Conservation (phyloP, 1,284 basidiomycete species). For the Ceratobasidium papillatum region DNA sequence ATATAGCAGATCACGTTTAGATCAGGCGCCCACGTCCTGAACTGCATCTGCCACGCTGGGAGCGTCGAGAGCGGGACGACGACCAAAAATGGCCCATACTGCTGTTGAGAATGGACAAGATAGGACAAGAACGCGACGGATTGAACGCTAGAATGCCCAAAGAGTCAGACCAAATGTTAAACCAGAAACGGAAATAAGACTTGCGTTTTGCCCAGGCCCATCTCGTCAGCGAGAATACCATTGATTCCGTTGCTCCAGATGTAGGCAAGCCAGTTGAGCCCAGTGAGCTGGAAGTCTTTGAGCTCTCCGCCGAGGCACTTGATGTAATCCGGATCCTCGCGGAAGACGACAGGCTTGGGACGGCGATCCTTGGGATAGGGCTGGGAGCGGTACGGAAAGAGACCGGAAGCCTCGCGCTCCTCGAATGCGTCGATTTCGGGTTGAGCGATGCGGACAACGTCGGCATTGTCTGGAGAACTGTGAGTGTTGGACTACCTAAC, state of each 20-base stretch:
- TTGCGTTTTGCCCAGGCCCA: slow-evolving; percentile 95
- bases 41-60: slow-evolving; percentile 97
- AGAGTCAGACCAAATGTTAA: slow-evolving; percentile 20
- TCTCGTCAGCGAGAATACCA: slow-evolving; percentile 98
- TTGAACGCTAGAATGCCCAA: slow-evolving; percentile 73
- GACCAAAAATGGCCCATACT: slow-evolving; percentile 97
- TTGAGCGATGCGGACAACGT: slow-evolving; percentile 78
- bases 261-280: slow-evolving; percentile 98
- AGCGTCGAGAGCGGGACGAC: slow-evolving; percentile 98
- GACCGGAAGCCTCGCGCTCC: slow-evolving; percentile 76
- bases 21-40: slow-evolving; percentile 94
- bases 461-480: slow-evolving; percentile 58
- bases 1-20: slow-evolving; percentile 98
- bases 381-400: slow-evolving; percentile 87
- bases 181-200: slow-evolving; percentile 21
- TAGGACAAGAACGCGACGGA: slow-evolving; percentile 96
- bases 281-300: slow-evolving; percentile 98
- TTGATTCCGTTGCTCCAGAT: slow-evolving; percentile 95
- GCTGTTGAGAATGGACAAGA: slow-evolving; percentile 91
- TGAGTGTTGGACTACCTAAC: slow-evolving; percentile 6
- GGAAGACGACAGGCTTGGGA: slow-evolving; percentile 86
- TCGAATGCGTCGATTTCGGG: slow-evolving; percentile 85
- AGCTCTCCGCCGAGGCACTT: slow-evolving; percentile 63
- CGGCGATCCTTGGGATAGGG: slow-evolving; percentile 74
- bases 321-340: slow-evolving; percentile 91